These are phyloP conservation scores for Opeltia flavorubescens DNA, from an alignment of 495 filamentous ascomycete genomes.

Conservation along the genomic window DNA sequence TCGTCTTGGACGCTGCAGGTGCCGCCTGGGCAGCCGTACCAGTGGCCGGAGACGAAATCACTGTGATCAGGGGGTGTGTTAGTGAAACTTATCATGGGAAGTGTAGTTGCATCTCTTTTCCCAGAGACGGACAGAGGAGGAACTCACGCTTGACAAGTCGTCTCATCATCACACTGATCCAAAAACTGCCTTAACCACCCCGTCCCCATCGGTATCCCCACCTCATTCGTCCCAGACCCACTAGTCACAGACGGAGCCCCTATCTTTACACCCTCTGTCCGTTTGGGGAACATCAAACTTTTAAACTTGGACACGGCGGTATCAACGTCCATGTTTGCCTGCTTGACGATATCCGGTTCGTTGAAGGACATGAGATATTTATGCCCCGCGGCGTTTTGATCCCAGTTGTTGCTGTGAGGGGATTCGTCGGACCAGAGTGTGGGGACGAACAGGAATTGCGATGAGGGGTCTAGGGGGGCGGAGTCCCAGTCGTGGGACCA, in stretches of 20 bases:
- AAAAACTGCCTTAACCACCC: neutral
- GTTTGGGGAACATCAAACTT: neutral
- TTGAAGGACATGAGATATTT: slow-evolving; percentile 1
- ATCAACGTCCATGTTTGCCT: neutral
- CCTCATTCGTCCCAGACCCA: neutral
- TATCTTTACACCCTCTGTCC: neutral
- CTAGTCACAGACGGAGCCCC: neutral
- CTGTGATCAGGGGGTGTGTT: neutral
- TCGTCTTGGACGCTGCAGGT: neutral
- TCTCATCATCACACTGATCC: neutral
- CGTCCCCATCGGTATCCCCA: neutral
- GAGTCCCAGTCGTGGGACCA: neutral
- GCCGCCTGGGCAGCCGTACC: neutral
- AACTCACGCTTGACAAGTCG: neutral
- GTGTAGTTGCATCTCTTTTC: too few species aligned
- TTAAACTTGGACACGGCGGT: neutral
- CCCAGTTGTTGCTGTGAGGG: neutral
- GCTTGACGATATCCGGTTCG: neutral
- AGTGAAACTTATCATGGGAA: too few species aligned
- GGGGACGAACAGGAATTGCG: neutral
- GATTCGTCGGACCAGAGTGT: neutral
- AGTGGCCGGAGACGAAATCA: slow-evolving; percentile 2
- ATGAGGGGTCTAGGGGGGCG: neutral
- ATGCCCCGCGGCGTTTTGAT: neutral
- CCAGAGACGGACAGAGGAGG: neutral